Evolutionary conservation across 2,329 filamentous ascomycete species (phyloP), one percentile per base, ranked within the genome.

Genomic region (Fusarium hainanense): DNA sequence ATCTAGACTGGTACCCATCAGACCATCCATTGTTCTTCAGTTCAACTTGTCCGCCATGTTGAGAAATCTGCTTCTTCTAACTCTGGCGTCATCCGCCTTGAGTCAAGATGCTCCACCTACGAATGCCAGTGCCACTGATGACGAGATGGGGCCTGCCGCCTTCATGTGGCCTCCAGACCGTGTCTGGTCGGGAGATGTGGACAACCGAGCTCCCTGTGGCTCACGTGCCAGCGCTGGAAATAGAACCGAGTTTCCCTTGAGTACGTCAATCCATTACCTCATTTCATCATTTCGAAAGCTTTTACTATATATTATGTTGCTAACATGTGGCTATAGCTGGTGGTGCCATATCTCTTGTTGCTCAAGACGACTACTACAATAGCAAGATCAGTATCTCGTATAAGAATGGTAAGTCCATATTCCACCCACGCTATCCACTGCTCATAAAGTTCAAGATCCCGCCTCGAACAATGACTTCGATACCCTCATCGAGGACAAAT

Each of bases 131-230:
- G 70, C 66, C 21, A 63, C 50, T 12, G 63, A 72, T 30, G 69
- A 75, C n/a, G 75, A 78, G 34, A 82, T 82, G 79, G 87, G 87
- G 13, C 87, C 87, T 10, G 86, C 87, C 21, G 86, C 85, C 12
- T 88, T 90, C 74, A 79, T 89, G 77, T 90, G 88, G 87, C 88
- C 88, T 6, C 74, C 81, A 16, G 87, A 89, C 76, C 81, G 88
- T 54, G 78, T 80, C 42, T 90, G 87, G 87, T 80, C 80, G 51
- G 85, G 83, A 30, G 80, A 81, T 14, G 77, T 82, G 40, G 88
- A 90, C 72, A 89, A 89, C 71, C 85, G 76, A 7, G 80, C 83
- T 9, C 88, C 88, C 0, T 90, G 88, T 71, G 88, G 88, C 54
- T 88, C 86, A 13, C 77, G 79, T 13, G 79, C 81, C 18, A 78